Evolutionary conservation across 352 stramenopile genomes (phyloP).

Genomic region (Aphanomyces invadans): DNA sequence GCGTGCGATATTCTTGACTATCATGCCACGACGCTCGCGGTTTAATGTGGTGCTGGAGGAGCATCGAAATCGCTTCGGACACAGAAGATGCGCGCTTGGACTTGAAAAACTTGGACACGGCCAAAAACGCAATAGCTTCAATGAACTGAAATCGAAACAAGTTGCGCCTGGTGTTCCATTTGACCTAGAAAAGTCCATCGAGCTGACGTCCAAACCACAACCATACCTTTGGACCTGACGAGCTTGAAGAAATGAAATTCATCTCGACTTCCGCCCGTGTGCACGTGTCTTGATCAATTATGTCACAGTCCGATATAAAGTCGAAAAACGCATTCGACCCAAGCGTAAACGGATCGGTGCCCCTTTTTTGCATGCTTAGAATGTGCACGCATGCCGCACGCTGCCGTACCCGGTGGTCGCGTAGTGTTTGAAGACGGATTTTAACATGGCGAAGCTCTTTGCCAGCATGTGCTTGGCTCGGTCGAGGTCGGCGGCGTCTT

Average conservation of each 20-base stretch:
- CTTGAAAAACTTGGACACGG: conserved; percentile 23
- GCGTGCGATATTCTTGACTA: conserved; percentile 13
- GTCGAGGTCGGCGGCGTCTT: conserved; percentile 4
- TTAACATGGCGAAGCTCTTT: conserved; percentile 12
- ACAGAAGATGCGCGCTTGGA: conserved; percentile 13
- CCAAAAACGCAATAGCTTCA: conserved; percentile 7
- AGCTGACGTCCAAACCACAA: too few species aligned
- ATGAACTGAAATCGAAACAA: conserved; percentile 24
- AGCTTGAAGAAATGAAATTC: conserved; percentile 25
- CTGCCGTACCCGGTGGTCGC: conserved; percentile 15
- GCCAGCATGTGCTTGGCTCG: not conserved
- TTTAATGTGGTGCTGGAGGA: conserved; percentile 10
- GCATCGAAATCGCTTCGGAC: not conserved
- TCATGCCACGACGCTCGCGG: conserved; percentile 11
- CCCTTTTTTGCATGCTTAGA: too few species aligned
- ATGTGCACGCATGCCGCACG: too few species aligned
- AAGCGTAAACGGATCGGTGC: conserved; percentile 18
- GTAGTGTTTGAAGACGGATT: conserved; percentile 18
- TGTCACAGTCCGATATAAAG: conserved; percentile 21
- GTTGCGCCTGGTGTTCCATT: conserved; percentile 20
- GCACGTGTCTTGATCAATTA: conserved; percentile 24
- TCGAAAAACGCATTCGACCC: conserved; percentile 24
- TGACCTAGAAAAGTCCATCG: too few species aligned
- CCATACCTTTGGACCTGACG: conserved; percentile 15
- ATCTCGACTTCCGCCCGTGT: conserved; percentile 26